phyloP scores from a whole-genome alignment of 495 filamentous ascomycete species.

The Choiromyces venosus region DNA sequence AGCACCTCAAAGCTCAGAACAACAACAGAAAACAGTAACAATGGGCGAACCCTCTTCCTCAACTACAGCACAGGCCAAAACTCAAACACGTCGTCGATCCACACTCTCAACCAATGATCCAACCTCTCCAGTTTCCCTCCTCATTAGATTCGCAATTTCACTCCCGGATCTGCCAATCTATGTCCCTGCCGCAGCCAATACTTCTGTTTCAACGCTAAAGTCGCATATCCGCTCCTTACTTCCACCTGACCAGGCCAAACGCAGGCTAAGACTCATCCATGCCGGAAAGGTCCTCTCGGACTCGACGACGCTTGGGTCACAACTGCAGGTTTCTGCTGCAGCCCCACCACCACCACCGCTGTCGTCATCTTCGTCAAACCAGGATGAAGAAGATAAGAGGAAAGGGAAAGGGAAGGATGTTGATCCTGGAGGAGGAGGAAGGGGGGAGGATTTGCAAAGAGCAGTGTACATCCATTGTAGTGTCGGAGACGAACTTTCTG shows the following conservation, averaged over 20 bases:
- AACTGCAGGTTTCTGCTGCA: constrained; percentile 58
- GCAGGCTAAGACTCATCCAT: constrained; percentile 79
- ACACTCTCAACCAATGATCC: constrained; percentile 40
- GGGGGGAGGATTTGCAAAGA: neutral
- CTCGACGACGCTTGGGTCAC: constrained; percentile 55
- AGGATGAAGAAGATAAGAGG: constrained; percentile 29
- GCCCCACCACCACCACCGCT: constrained; percentile 46
- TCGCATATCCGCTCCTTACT: constrained; percentile 72
- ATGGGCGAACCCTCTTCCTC: constrained; percentile 32
- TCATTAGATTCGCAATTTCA: constrained; percentile 79
- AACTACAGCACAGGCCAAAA: too few species aligned
- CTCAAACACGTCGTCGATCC: neutral
- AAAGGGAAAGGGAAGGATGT: constrained; percentile 43
- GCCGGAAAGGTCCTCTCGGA: constrained; percentile 77
- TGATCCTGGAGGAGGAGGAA: constrained; percentile 30
- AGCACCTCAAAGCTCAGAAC: neutral
- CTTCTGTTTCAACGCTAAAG: constrained; percentile 69
- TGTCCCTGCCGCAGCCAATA: constrained; percentile 59
- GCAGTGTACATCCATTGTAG: constrained; percentile 62
- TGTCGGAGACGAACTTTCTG: constrained; percentile 66
- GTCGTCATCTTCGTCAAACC: too few species aligned
- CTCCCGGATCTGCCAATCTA: constrained; percentile 77
- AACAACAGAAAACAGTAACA: neutral
- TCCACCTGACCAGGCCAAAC: constrained; percentile 54
- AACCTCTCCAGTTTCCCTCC: constrained; percentile 57